These are phyloP conservation scores for Funneliformis caledonium DNA, from an alignment of 371 early-diverging fungal species.

Conservation along the genomic window DNA sequence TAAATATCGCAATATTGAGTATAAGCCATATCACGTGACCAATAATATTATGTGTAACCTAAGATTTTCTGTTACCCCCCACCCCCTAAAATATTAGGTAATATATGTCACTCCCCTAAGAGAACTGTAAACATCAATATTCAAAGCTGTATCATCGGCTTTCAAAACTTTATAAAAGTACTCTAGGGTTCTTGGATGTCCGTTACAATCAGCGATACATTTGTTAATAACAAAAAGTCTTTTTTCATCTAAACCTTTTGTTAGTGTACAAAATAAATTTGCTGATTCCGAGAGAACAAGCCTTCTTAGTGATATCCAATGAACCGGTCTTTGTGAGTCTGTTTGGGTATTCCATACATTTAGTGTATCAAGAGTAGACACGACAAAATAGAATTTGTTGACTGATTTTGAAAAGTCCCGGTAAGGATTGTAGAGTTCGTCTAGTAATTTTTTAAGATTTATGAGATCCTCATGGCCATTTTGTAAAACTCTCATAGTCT, in stretches of 20 bases:
- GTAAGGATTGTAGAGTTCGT: not conserved
- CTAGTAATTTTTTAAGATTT: not conserved
- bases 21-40: no score
- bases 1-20: no score
- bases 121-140: constrained; percentile 12
- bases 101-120: no score
- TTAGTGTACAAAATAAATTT: constrained; percentile 2
- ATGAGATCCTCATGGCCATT: no score
- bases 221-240: constrained; percentile 1
- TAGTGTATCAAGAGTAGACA: not conserved
- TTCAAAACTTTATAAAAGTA: constrained; percentile 4
- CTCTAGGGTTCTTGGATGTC: constrained; percentile 15
- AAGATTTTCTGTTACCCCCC: no score
- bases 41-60: no score
- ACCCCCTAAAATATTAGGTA: no score
- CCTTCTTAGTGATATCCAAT: constrained; percentile 28
- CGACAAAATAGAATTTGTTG: not conserved
- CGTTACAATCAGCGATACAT: constrained; percentile 15
- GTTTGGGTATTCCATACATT: not conserved
- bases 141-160: not conserved
- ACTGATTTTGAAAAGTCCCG: not conserved
- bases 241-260: not conserved
- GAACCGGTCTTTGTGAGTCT: not conserved
- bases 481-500: not conserved
- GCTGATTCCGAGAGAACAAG: not conserved